Base-by-base conservation (phyloP, 2,329 filamentous ascomycete genomes). In the Lachnellula occidentalis region DNA sequence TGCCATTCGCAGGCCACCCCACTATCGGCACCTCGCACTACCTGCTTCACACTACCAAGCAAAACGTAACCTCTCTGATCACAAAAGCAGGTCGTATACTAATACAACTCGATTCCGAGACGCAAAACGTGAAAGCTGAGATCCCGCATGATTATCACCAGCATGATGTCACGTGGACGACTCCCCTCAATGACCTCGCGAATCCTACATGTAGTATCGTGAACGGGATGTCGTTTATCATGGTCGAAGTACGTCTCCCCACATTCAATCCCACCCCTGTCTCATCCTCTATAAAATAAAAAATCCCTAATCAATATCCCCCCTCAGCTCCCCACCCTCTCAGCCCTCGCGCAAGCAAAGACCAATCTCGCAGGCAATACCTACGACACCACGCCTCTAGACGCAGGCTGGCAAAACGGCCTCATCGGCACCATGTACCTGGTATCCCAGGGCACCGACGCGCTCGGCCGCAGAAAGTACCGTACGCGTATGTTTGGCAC, bases 151-250 rank as follows among this genome's bases (percentile, higher is more conserved):
- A 86, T 57, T 76, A 86, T 58, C 86, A 81, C 62, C 64, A 83
- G 53, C 87, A 91, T 70, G 15, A 6, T 4, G 34, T 50, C 1
- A 57, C 49, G 3, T 56, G 34, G 7, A 31, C 5, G 1, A 53
- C 36, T 69, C 70, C 4, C 73, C 76, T 68, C 60, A 73, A 34
- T 56, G 61, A 11, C 27, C 49, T 14, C 74, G 77, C 8, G 77
- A 79, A 14, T 34, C 57, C 61, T 1, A 64, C 81, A 17, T 76
- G 83, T 53, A 84, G 80, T 59, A 81, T 91, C 45, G 87, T 90
- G 36, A 82, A 81, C 45, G 88, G 88, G 47, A 87, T 92, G 84
- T 81, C 81, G 1, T 91, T 90, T 68, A 70, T 82, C n/a, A 77
- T 89, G 34, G 74, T 87, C 14, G 19, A 43, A 6, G 41, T 43